These are phyloP conservation scores for Hondaea fermentalgiana DNA, from an alignment of 108 stramenopile genomes.

Conservation along the genomic window DNA sequence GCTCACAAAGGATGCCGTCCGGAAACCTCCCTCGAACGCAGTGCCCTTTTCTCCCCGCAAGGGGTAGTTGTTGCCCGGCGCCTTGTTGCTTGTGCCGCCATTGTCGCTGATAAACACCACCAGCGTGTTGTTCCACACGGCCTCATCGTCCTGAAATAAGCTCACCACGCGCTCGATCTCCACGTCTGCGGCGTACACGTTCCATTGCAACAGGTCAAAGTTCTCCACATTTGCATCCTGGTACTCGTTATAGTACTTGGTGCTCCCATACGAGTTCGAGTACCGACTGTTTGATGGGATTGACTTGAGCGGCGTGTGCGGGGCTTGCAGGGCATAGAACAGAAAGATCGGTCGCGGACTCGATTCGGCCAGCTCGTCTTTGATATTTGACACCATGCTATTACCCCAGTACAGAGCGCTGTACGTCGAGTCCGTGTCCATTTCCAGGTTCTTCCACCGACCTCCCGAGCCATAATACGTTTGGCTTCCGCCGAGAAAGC, in stretches of 20 bases:
- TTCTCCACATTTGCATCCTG: background rate
- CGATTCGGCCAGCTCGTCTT: background rate
- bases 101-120: background rate
- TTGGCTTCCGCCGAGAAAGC: background rate
- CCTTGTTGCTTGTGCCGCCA: background rate
- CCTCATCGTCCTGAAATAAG: background rate
- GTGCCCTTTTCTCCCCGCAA: background rate
- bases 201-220: background rate
- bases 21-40: background rate
- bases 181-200: constrained; percentile 7
- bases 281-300: background rate
- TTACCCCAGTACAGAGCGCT: background rate
- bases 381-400: background rate
- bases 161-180: background rate
- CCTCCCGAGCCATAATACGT: background rate
- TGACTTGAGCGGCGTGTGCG: background rate
- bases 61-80: constrained; percentile 6
- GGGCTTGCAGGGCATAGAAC: background rate
- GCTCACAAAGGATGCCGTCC: background rate
- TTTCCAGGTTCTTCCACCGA: background rate
- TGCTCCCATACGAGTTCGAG: background rate
- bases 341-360: background rate
- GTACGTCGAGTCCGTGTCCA: background rate
- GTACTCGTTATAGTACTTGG: background rate
- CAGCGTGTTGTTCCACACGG: background rate